Conservation (phyloP, 2,329 filamentous ascomycete species). For the Talaromyces sp. region DNA sequence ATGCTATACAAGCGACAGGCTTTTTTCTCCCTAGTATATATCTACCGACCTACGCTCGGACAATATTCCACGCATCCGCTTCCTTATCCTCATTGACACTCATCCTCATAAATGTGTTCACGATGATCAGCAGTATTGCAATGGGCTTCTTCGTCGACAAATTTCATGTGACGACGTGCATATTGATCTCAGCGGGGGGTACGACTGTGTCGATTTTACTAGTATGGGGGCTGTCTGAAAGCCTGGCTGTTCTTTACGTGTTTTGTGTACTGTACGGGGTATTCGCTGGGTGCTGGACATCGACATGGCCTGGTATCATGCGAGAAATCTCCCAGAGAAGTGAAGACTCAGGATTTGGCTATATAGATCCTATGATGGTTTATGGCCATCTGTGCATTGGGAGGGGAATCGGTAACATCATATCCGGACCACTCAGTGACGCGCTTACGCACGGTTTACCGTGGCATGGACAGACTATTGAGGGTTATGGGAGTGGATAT, state of each 20-base stretch:
- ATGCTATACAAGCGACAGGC: slow-evolving; percentile 32
- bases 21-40: slow-evolving; percentile 36
- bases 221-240: slow-evolving; percentile 47
- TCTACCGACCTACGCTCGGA: slow-evolving; percentile 29
- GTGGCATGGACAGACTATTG: not conserved
- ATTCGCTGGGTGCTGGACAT: slow-evolving; percentile 28
- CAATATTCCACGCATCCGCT: slow-evolving; percentile 20
- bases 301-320: not conserved
- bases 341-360: slow-evolving; percentile 32
- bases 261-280: slow-evolving; percentile 46
- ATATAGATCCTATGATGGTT: slow-evolving; percentile 47
- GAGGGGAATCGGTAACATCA: slow-evolving; percentile 50
- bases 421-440: not conserved
- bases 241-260: slow-evolving; percentile 39
- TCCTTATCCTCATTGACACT: slow-evolving; percentile 26
- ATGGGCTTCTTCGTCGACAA: slow-evolving; percentile 41
- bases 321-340: slow-evolving; percentile 40
- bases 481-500: slow-evolving; percentile 27
- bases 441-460: not conserved
- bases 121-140: slow-evolving; percentile 38
- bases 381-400: slow-evolving; percentile 49
- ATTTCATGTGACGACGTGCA: slow-evolving; percentile 40
- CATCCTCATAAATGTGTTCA: slow-evolving; percentile 29
- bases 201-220: slow-evolving; percentile 41
- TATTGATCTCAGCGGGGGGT: slow-evolving; percentile 42